phyloP scores from a whole-genome alignment of 192 early-diverging fungal genomes.

The Geranomyces michiganensis region DNA sequence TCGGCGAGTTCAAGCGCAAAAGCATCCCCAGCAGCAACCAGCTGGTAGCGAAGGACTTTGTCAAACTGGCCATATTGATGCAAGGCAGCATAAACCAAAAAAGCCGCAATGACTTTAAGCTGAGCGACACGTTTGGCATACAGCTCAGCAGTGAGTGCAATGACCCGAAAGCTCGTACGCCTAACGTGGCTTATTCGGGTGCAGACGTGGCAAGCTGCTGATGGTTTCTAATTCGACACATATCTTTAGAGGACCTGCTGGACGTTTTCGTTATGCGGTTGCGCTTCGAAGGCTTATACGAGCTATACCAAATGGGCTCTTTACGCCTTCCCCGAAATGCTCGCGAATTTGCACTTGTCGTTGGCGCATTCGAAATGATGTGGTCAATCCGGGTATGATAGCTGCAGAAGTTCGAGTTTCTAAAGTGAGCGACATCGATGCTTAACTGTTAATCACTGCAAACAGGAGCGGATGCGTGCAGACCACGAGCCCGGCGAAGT shows the following conservation, averaged over 20 bases:
- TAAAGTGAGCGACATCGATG: too few relatives aligned
- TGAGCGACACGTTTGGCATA: background rate
- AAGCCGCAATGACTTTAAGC: background rate
- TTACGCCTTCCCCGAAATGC: background rate
- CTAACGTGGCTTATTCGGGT: background rate
- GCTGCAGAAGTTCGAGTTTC: too few relatives aligned
- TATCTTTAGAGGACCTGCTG: background rate
- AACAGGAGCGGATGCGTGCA: too few relatives aligned
- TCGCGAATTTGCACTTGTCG: background rate
- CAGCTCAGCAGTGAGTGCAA: background rate
- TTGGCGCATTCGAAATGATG: too few relatives aligned
- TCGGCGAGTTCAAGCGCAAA: background rate
- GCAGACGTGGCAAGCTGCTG: too few relatives aligned
- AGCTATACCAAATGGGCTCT: background rate
- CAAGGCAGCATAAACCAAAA: background rate
- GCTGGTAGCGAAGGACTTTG: background rate
- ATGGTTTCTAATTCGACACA: too few relatives aligned
- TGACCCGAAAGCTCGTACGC: background rate
- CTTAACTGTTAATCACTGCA: too few relatives aligned
- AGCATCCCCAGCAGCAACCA: background rate
- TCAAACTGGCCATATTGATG: background rate
- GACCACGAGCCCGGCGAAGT: too few relatives aligned
- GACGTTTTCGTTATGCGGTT: background rate
- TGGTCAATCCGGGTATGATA: too few relatives aligned
- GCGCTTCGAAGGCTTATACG: background rate